These are phyloP conservation scores for Neofusicoccum parvum DNA, from an alignment of 2,329 filamentous ascomycete species.

Conservation along the genomic window DNA sequence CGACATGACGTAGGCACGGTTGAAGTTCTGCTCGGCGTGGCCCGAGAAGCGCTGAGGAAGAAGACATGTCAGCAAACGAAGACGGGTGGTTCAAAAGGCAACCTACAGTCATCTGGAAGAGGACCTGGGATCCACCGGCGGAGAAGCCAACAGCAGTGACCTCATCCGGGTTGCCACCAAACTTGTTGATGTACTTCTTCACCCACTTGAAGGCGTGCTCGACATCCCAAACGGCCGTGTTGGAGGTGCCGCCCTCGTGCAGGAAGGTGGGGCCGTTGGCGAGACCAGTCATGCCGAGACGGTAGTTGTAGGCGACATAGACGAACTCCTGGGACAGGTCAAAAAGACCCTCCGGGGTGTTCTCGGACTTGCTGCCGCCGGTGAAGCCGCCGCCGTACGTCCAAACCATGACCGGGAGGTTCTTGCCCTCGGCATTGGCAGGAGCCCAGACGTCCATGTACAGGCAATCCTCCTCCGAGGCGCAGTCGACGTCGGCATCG, in stretches of 20 bases:
- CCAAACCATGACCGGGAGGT: slow-evolving; percentile 51
- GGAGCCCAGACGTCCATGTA: slow-evolving; percentile 55
- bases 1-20: slow-evolving; percentile 31
- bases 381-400: slow-evolving; percentile 49
- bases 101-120: slow-evolving; percentile 34
- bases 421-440: slow-evolving; percentile 37
- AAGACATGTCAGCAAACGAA: background rate
- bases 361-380: slow-evolving; percentile 32
- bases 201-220: slow-evolving; percentile 53
- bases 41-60: slow-evolving; percentile 32
- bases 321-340: slow-evolving; percentile 43
- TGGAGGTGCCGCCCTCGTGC: slow-evolving; percentile 46
- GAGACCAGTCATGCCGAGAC: slow-evolving; percentile 46
- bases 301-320: slow-evolving; percentile 40
- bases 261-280: slow-evolving; percentile 49
- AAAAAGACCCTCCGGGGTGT: slow-evolving; percentile 27
- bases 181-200: slow-evolving; percentile 47
- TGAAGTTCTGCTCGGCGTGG: slow-evolving; percentile 34
- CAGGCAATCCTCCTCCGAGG: slow-evolving; percentile 50
- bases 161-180: slow-evolving; percentile 50
- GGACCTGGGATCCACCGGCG: slow-evolving; percentile 23
- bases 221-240: slow-evolving; percentile 45
- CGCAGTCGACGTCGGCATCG: slow-evolving; percentile 40
- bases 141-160: slow-evolving; percentile 52
- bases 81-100: background rate